Conservation (phyloP, 2,329 filamentous ascomycete genomes). For the Trichoderma endophyticum region DNA sequence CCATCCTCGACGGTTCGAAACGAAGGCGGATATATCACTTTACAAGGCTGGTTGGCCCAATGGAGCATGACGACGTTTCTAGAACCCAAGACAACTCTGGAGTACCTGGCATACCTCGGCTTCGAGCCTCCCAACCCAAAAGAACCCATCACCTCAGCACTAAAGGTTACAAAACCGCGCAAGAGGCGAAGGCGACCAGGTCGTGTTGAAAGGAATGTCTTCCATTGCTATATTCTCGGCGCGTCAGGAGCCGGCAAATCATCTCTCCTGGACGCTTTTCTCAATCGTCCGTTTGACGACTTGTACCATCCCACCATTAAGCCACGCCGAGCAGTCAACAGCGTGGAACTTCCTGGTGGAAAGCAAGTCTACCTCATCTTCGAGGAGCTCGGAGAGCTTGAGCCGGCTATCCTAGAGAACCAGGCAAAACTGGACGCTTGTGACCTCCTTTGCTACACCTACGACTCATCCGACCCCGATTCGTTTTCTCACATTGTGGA, state of each 20-base stretch:
- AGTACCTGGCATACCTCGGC: conserved; percentile 93
- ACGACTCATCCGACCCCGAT: conserved; percentile 95
- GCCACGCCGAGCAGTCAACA: conserved; percentile 89
- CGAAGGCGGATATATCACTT: conserved; percentile 89
- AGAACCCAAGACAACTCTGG: conserved; percentile 89
- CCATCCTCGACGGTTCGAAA: conserved; percentile 92
- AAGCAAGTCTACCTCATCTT: conserved; percentile 97
- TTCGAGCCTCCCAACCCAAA: conserved; percentile 81
- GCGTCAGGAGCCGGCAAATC: conserved; percentile 87
- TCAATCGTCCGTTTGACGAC: conserved; percentile 79
- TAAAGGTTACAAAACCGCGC: conserved; percentile 89
- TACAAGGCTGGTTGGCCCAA: conserved; percentile 96
- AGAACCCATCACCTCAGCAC: conserved; percentile 72
- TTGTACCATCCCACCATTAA: conserved; percentile 94
- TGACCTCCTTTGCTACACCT: conserved; percentile 91
- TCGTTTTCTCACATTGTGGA: conserved; percentile 90
- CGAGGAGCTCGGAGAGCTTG: conserved; percentile 92
- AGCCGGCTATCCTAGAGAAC: conserved; percentile 91
- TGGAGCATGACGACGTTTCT: conserved; percentile 99
- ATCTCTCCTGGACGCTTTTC: conserved; percentile 82
- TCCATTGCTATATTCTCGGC: conserved; percentile 88
- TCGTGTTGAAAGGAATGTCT: conserved; percentile 88
- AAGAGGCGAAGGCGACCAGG: conserved; percentile 80
- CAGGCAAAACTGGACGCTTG: conserved; percentile 85
- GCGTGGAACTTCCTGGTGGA: conserved; percentile 89